Percentiles rank a stretch among this genome's conserved stretches.
Evolutionary conservation across 768 basidiomycete species (phyloP).

Genomic region (Tylopilus felleus): DNA sequence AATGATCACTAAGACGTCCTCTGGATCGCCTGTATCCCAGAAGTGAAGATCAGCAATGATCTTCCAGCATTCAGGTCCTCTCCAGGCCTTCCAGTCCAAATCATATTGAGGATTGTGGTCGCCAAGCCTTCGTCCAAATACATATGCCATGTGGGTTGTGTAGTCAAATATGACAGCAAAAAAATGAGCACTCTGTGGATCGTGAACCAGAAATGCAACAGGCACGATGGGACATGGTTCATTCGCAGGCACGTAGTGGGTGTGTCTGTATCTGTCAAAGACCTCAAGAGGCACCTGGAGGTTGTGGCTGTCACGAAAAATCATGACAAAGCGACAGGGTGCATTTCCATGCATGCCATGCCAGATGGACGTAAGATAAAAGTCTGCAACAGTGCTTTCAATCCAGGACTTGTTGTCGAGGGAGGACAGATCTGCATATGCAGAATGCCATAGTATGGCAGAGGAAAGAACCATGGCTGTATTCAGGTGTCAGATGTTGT

Average conservation of each 20-base stretch:
- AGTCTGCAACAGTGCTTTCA: not conserved
- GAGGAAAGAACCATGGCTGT: not conserved
- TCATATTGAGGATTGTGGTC: not conserved
- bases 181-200: not conserved
- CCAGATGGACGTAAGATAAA: conserved; percentile 3
- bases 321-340: not conserved
- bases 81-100: conserved; percentile 2
- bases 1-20: not conserved
- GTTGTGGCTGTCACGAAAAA: not conserved
- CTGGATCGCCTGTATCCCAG: not conserved
- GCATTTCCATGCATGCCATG: not conserved
- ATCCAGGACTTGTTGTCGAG: not conserved
- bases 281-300: not conserved
- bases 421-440: not conserved
- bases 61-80: not conserved
- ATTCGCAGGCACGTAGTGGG: not conserved
- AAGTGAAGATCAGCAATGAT: not conserved
- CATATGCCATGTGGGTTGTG: not conserved
- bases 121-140: not conserved
- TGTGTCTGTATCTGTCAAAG: not conserved
- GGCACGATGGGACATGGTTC: not conserved
- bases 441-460: not conserved
- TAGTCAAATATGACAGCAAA: conserved; percentile 1
- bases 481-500: not conserved
- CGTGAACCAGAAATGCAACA: not conserved